A percentile compares a stretch with the other conserved stretches of the same genome.
Evolutionary conservation across 164 flowering plant genomes (phyloP).

Genomic region (Aristolochia fimbriata): DNA sequence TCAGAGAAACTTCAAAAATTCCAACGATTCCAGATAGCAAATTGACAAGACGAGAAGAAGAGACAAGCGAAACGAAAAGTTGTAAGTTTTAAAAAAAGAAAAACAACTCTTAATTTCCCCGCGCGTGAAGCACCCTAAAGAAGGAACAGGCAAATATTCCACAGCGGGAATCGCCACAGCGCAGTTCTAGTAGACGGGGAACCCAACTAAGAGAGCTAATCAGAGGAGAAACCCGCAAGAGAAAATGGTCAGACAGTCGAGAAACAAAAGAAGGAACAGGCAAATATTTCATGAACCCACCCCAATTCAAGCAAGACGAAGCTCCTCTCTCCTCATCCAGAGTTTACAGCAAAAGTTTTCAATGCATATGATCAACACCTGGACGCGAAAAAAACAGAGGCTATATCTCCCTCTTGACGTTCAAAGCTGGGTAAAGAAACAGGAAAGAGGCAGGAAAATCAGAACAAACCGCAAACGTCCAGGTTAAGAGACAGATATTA

Average conservation of each 20-base stretch:
- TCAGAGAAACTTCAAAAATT: neutral
- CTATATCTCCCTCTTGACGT: too few relatives aligned
- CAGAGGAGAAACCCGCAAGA: neutral
- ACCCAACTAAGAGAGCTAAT: too few relatives aligned
- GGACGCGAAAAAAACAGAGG: neutral
- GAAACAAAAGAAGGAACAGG: neutral
- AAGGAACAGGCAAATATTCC: too few relatives aligned
- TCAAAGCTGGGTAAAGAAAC: neutral
- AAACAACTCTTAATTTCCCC: too few relatives aligned
- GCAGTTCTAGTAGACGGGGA: neutral
- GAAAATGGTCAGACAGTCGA: slow-evolving; percentile 1
- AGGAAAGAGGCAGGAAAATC: neutral
- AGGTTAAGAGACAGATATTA: too few relatives aligned
- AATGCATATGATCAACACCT: neutral
- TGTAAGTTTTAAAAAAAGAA: neutral
- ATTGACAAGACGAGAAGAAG: too few relatives aligned
- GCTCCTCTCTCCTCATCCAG: neutral
- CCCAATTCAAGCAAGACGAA: slow-evolving; percentile 3
- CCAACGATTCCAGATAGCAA: neutral
- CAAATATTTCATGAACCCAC: neutral
- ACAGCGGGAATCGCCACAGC: too few relatives aligned
- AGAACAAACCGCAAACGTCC: too few relatives aligned
- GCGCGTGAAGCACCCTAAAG: too few relatives aligned
- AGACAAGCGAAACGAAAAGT: too few relatives aligned
- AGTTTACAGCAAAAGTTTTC: neutral